A percentile compares a stretch with the other conserved stretches of the same genome.
Evolutionary conservation across 192 early-diverging fungal species (phyloP).

Genomic region (Podila minutissima): DNA sequence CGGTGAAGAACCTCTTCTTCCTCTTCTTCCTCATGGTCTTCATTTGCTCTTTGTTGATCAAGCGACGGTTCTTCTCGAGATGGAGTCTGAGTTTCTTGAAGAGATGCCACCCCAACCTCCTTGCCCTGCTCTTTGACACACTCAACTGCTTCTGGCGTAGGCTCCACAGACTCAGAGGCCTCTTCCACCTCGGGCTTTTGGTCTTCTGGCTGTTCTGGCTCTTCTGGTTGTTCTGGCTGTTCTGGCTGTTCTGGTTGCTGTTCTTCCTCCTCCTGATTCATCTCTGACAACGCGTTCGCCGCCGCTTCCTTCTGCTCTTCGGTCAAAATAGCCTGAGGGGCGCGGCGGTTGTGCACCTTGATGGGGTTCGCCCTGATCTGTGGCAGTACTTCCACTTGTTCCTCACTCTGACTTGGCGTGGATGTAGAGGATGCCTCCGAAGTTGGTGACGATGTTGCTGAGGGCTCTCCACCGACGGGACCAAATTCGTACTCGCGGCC

Average conservation of each 20-base stretch:
- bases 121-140: not conserved
- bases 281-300: not conserved
- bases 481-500: slow-evolving; percentile 22
- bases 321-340: slow-evolving; percentile 30
- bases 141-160: no score
- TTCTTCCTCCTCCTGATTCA: not conserved
- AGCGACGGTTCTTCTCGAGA: not conserved
- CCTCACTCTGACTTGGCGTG: slow-evolving; percentile 12
- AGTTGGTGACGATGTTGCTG: not conserved
- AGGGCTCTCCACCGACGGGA: not conserved
- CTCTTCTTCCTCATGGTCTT: slow-evolving; percentile 24
- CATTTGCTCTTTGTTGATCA: not conserved
- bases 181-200: not conserved
- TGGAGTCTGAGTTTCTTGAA: not conserved
- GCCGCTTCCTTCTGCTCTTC: slow-evolving; percentile 14
- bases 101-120: not conserved
- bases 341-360: slow-evolving; percentile 19
- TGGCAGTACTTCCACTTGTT: slow-evolving; percentile 16
- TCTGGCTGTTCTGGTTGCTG: not conserved
- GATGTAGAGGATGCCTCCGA: not conserved
- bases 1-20: slow-evolving; percentile 29
- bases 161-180: no score
- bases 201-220: not conserved
- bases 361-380: slow-evolving; percentile 44
- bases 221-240: not conserved